Evolutionary conservation across 2,329 filamentous ascomycete genomes (phyloP).

Genomic region (Ophiostoma quercus): DNA sequence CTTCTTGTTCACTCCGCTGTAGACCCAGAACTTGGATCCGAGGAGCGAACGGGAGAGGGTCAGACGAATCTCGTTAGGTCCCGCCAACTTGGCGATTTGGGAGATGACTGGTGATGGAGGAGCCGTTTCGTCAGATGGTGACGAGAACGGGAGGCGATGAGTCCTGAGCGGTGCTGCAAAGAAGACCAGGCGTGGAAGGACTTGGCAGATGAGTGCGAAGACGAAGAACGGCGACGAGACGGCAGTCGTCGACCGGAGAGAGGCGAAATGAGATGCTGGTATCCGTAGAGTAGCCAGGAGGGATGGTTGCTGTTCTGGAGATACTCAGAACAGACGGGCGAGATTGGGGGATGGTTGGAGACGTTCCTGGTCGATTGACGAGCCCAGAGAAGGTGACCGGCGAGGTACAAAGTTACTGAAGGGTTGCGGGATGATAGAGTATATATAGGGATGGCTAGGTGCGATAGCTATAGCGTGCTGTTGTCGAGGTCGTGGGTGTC

Average conservation of each 20-base stretch:
- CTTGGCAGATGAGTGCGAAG: not conserved
- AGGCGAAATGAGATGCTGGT: not conserved
- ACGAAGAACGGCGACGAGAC: not conserved
- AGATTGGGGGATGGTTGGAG: not conserved
- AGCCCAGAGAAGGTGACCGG: not conserved
- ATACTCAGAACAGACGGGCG: conserved; percentile 12
- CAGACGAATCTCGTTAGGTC: conserved; percentile 53
- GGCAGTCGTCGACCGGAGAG: not conserved
- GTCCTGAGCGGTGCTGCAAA: not conserved
- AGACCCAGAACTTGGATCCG: conserved; percentile 89
- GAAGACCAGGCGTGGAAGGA: not conserved
- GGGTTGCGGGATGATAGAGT: not conserved
- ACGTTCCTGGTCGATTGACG: conserved; percentile 1
- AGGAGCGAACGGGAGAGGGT: conserved; percentile 82
- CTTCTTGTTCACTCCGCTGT: conserved; percentile 93
- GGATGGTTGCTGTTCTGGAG: conserved; percentile 19
- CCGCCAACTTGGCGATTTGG: conserved; percentile 38
- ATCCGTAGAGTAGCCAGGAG: conserved; percentile 23
- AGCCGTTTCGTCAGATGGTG: conserved; percentile 18
- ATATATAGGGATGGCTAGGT: not conserved
- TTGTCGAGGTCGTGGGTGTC: not conserved
- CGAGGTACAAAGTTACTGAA: not conserved
- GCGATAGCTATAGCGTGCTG: not conserved
- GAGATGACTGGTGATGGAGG: conserved; percentile 15
- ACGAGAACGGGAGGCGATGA: conserved; percentile 19